Conservation (phyloP, 768 basidiomycete genomes). For the Russula sp. region DNA sequence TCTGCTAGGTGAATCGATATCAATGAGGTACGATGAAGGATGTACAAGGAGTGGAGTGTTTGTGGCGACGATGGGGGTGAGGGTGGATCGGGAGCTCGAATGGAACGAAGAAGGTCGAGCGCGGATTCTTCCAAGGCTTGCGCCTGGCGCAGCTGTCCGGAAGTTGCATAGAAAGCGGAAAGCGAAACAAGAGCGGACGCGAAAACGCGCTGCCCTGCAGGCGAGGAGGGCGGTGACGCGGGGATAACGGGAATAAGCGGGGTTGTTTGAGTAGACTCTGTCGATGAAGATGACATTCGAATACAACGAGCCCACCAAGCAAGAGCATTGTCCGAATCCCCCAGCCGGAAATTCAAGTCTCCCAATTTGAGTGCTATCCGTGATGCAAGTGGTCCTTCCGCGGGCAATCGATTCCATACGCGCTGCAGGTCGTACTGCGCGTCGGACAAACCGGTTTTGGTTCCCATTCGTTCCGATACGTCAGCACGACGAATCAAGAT, state of each 20-base stretch:
- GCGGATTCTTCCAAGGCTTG: constrained; percentile 49
- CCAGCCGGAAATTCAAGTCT: constrained; percentile 53
- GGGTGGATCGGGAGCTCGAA: constrained; percentile 42
- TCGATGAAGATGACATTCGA: constrained; percentile 35
- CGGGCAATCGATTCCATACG: constrained; percentile 46
- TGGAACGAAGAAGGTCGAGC: constrained; percentile 49
- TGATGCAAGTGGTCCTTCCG: constrained; percentile 40
- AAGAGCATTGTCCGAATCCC: constrained; percentile 47
- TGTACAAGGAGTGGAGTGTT: constrained; percentile 55
- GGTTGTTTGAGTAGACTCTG: constrained; percentile 26
- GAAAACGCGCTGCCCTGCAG: constrained; percentile 57
- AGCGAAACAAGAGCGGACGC: constrained; percentile 60
- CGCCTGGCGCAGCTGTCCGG: constrained; percentile 51
- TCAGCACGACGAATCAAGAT: constrained; percentile 52
- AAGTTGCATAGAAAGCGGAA: constrained; percentile 62
- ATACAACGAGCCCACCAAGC: constrained; percentile 65
- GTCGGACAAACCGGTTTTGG: constrained; percentile 41
- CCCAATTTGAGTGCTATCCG: constrained; percentile 62
- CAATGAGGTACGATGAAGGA: constrained; percentile 70
- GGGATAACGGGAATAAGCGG: constrained; percentile 31
- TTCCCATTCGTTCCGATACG: constrained; percentile 58
- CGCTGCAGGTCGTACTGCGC: constrained; percentile 54
- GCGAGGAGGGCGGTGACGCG: constrained; percentile 43
- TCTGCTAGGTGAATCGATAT: constrained; percentile 70
- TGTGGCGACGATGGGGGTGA: constrained; percentile 48